These are phyloP conservation scores for Talaromyces borbonicus DNA, from an alignment of 495 filamentous ascomycete genomes.

Conservation along the genomic window DNA sequence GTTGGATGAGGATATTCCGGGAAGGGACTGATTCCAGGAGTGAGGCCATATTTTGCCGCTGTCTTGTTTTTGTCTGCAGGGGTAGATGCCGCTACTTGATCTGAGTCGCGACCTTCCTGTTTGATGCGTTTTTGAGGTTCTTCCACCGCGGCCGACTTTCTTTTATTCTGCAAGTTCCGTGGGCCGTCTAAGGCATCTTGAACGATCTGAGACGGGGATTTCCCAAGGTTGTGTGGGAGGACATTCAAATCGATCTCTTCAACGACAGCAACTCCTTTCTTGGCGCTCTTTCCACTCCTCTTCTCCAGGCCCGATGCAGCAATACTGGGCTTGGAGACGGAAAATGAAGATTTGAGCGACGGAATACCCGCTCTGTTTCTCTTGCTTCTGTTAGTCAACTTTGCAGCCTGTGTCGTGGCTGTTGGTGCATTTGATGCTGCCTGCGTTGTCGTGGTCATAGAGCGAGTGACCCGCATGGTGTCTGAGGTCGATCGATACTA, in stretches of 20 bases:
- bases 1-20: slow-evolving; percentile 61
- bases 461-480: slow-evolving; percentile 5
- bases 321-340: background rate
- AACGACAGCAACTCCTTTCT: background rate
- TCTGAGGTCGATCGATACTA: too few species aligned
- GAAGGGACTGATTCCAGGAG: slow-evolving; percentile 50
- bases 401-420: background rate
- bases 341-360: background rate
- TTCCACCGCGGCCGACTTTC: background rate
- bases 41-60: slow-evolving; percentile 29
- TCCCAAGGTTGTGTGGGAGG: slow-evolving; percentile 38
- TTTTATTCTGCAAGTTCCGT: background rate
- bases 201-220: background rate
- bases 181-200: background rate
- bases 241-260: slow-evolving; percentile 14
- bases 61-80: background rate
- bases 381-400: background rate
- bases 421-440: background rate
- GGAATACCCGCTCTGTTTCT: background rate
- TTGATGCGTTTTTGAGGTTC: slow-evolving; percentile 4
- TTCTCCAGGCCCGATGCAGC: too few species aligned
- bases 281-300: too few species aligned
- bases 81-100: background rate
- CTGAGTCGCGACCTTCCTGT: background rate
- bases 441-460: slow-evolving; percentile 1